Percentiles rank a stretch among this genome's conserved stretches.
These are phyloP conservation scores for Candida maesae DNA, from an alignment of 805 yeast species.

Conservation along the genomic window DNA sequence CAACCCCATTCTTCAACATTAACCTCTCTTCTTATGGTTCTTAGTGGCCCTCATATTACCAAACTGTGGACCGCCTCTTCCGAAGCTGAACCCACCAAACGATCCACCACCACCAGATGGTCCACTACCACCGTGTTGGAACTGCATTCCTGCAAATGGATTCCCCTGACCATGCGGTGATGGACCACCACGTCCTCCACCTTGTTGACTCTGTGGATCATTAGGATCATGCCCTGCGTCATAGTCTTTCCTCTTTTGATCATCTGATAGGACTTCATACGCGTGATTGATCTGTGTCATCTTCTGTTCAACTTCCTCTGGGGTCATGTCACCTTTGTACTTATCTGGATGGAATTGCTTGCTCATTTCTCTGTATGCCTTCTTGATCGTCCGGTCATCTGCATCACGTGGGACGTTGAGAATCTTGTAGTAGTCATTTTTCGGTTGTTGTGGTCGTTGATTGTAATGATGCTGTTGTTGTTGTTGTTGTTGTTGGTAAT, in stretches of 20 bases:
- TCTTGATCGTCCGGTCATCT: conserved; percentile 65
- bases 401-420: conserved; percentile 68
- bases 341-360: conserved; percentile 92
- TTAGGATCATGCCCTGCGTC: conserved; percentile 50
- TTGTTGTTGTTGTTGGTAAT: conserved; percentile 32
- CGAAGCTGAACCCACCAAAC: conserved; percentile 11
- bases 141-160: conserved; percentile 5
- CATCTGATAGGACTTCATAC: conserved; percentile 75
- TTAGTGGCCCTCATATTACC: conserved; percentile 6
- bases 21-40: conserved; percentile 1
- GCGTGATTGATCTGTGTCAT: conserved; percentile 95
- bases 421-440: conserved; percentile 76
- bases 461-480: conserved; percentile 33
- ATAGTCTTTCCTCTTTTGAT: conserved; percentile 58
- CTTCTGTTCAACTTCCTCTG: conserved; percentile 69
- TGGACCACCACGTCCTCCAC: conserved; percentile 1
- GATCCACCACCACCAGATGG: not conserved
- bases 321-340: conserved; percentile 62
- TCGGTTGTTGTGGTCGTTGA: conserved; percentile 28
- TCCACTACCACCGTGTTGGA: conserved; percentile 1
- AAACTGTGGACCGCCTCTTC: conserved; percentile 10
- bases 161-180: conserved; percentile 4
- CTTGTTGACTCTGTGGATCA: conserved; percentile 28
- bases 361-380: conserved; percentile 75
- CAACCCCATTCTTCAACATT: too few relatives aligned